Conservation (phyloP, 768 basidiomycete species). For the Leccinum boreale region DNA sequence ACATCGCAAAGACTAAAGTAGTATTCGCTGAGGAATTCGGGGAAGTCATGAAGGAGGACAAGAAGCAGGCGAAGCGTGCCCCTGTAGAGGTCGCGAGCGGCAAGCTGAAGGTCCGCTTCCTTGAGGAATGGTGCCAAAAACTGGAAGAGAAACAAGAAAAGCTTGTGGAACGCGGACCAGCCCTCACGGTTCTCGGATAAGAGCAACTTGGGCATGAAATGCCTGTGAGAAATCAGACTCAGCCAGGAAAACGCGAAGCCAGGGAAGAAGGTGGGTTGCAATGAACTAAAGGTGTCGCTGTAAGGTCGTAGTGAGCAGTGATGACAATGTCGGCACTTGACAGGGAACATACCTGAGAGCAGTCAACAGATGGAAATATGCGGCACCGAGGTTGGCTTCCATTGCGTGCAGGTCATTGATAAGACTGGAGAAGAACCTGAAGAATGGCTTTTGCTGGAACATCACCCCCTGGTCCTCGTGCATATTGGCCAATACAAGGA, state of each 20-base stretch:
- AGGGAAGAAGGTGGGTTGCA: slow-evolving; percentile 95
- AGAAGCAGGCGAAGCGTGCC: slow-evolving; percentile 88
- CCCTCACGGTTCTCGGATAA: slow-evolving; percentile 89
- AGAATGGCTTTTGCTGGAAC: slow-evolving; percentile 98
- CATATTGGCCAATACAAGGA: slow-evolving; percentile 89
- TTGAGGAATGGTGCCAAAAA: slow-evolving; percentile 92
- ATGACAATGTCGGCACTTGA: background rate
- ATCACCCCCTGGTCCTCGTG: slow-evolving; percentile 90
- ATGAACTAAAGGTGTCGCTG: slow-evolving; percentile 92
- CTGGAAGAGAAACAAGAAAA: slow-evolving; percentile 90
- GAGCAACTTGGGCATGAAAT: slow-evolving; percentile 96
- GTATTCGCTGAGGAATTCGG: slow-evolving; percentile 95
- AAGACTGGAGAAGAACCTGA: slow-evolving; percentile 96
- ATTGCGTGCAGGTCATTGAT: slow-evolving; percentile 88
- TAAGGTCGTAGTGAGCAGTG: slow-evolving; percentile 1
- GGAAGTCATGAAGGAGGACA: slow-evolving; percentile 97
- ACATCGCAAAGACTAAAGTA: slow-evolving; percentile 95
- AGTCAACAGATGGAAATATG: slow-evolving; percentile 85
- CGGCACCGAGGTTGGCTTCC: slow-evolving; percentile 79
- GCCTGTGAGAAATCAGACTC: slow-evolving; percentile 89
- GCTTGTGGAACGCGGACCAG: slow-evolving; percentile 95
- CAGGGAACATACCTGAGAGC: slow-evolving; percentile 67
- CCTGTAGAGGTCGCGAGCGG: slow-evolving; percentile 85
- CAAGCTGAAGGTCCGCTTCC: slow-evolving; percentile 71
- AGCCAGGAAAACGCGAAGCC: slow-evolving; percentile 99